phyloP scores from a whole-genome alignment of 1,284 basidiomycete species.

The Ustilago trichophora region DNA sequence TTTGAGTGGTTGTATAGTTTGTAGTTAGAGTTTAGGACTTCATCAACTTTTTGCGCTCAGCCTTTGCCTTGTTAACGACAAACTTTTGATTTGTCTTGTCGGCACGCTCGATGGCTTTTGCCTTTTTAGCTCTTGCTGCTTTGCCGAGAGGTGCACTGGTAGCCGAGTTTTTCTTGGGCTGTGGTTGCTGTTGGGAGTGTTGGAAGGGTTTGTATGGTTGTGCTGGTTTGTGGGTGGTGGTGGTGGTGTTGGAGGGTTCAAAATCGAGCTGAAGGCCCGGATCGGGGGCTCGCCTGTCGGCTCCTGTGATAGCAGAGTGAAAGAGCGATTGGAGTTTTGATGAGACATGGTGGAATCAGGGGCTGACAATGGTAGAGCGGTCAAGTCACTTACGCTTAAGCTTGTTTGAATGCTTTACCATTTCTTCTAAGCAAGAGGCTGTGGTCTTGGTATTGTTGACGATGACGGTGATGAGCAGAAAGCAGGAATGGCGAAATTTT shows the following conservation, averaged over 20 bases:
- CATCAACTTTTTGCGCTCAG: conserved; percentile 42
- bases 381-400: conserved; percentile 29
- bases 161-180: conserved; percentile 1
- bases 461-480: too few species aligned
- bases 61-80: conserved; percentile 22
- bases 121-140: conserved; percentile 29
- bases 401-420: conserved; percentile 42
- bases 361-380: too few species aligned
- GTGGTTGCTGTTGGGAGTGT: conserved; percentile 15
- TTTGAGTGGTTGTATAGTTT: too few species aligned
- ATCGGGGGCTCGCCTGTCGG: conserved; percentile 35
- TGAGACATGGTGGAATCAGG: too few species aligned
- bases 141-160: conserved; percentile 6
- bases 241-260: too few species aligned
- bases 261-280: conserved; percentile 34
- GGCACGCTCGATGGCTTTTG: conserved; percentile 42
- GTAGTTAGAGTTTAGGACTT: conserved; percentile 22
- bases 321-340: too few species aligned
- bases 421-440: too few species aligned
- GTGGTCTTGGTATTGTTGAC: too few species aligned
- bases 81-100: conserved; percentile 42
- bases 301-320: too few species aligned
- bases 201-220: conserved; percentile 34
- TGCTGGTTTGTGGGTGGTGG: background rate
- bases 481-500: too few species aligned